These are phyloP conservation scores for Kuraishia piskuri DNA, from an alignment of 805 yeast genomes.

Conservation along the genomic window DNA sequence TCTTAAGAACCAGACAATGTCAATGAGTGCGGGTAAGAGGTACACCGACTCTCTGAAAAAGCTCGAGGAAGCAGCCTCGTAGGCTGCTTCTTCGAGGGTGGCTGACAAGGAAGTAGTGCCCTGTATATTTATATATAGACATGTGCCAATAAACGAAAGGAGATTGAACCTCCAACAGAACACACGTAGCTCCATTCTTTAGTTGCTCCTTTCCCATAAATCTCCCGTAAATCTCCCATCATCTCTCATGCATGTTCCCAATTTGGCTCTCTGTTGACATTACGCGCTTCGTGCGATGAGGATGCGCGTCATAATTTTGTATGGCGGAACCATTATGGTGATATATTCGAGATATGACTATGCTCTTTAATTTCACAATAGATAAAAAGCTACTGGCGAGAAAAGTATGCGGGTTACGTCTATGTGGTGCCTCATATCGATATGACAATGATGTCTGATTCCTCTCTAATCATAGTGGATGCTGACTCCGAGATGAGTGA, in stretches of 20 bases:
- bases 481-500: background rate
- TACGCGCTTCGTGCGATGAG: background rate
- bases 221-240: background rate
- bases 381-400: too few species aligned
- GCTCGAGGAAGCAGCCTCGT: background rate
- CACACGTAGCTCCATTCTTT: background rate
- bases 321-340: too few species aligned
- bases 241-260: background rate
- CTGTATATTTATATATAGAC: background rate
- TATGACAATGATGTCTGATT: background rate
- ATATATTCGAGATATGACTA: too few species aligned
- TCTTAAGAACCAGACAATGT: conserved; percentile 6
- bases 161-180: background rate
- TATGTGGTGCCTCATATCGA: too few species aligned
- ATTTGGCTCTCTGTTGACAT: background rate
- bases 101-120: background rate
- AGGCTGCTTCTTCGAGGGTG: too few species aligned
- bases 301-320: background rate
- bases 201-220: too few species aligned
- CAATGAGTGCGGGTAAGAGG: conserved; percentile 1
- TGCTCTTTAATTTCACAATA: too few species aligned
- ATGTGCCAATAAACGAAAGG: background rate
- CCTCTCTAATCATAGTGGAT: background rate
- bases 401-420: too few species aligned
- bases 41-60: conserved; percentile 1